Evolutionary conservation across 805 yeast species (phyloP), one percentile per base, ranked within the genome.

Genomic region (Monosporozyma unispora): DNA sequence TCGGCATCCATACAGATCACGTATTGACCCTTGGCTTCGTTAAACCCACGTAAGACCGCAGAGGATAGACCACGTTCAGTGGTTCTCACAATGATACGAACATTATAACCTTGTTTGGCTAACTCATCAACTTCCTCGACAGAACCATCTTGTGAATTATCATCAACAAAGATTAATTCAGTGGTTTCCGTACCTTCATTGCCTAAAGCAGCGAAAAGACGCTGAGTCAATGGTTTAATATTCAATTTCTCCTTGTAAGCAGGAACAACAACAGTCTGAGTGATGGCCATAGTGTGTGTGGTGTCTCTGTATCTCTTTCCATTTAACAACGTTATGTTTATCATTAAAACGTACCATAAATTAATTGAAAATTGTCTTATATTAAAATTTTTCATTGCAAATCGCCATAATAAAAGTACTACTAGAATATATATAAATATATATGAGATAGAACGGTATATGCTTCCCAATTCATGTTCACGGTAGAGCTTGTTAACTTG

Each of bases 1-100:
- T 75, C 79, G 22, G 79, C 79, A 59, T 75, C 79, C 79, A 75
- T 75, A 57, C 79, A 75, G 39, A 75, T 65, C 49, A 75, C 54
- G 53, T 73, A 72, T 45, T 72, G 70, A 55, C 79, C 79, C 48
- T 71, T 61, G 27, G 76, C 71, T 46, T 72, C 78, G 43, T 63
- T 55, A 58, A 75, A 75, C 14, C 79, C 79, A 55, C 68, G 68
- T 55, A 75, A 55, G 10, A 75, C 79, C 28, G 79, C 79, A 43
- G 77, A 72, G 21, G 76, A 71, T 28, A 75, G 60, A 19, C 79
- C 79, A 57, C 78, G 70, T 57, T 75, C 79, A 3, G 64, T 69
- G 21, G 78, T 75, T 62, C 79, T 71, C 21, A 74, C 79, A 49
- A 74, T 73, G 50, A 75, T 74, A 50, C 66, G 64, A 31, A 75